Conservation (phyloP, 1,284 basidiomycete species). For the Boletellus deceptivus region DNA sequence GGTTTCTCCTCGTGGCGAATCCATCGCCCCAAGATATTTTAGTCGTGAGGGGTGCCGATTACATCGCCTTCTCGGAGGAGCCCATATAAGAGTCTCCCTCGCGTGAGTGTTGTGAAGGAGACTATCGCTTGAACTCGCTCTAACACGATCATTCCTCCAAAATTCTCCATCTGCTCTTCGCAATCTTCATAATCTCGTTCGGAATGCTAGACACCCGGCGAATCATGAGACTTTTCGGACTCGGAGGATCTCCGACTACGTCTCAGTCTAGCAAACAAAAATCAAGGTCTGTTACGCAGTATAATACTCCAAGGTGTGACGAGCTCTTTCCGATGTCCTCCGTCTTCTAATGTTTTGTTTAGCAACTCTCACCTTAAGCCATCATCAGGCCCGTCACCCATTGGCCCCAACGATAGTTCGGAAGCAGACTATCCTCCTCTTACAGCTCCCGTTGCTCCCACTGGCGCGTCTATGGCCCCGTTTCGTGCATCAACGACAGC, state of each 20-base stretch:
- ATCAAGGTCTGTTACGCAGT: conserved; percentile 28
- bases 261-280: conserved; percentile 23
- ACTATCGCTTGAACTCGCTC: conserved; percentile 12
- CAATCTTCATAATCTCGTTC: conserved; percentile 22
- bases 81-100: conserved; percentile 17
- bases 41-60: conserved; percentile 7
- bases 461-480: conserved; percentile 30
- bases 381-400: conserved; percentile 1
- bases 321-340: neutral
- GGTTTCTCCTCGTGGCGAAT: conserved; percentile 20
- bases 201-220: conserved; percentile 36
- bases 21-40: conserved; percentile 18
- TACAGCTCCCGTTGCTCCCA: conserved; percentile 30
- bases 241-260: conserved; percentile 28
- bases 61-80: conserved; percentile 30
- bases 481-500: conserved; percentile 28
- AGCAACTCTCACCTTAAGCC: conserved; percentile 21
- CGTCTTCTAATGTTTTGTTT: conserved; percentile 2
- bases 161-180: conserved; percentile 29
- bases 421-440: conserved; percentile 33
- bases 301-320: conserved; percentile 21
- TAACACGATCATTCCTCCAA: conserved; percentile 20
- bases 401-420: conserved; percentile 5
- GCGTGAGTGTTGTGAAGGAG: conserved; percentile 14
- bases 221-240: conserved; percentile 34